Evolutionary conservation across 1,139 yeast genomes (phyloP).

Genomic region (Hanseniaspora sp.): DNA sequence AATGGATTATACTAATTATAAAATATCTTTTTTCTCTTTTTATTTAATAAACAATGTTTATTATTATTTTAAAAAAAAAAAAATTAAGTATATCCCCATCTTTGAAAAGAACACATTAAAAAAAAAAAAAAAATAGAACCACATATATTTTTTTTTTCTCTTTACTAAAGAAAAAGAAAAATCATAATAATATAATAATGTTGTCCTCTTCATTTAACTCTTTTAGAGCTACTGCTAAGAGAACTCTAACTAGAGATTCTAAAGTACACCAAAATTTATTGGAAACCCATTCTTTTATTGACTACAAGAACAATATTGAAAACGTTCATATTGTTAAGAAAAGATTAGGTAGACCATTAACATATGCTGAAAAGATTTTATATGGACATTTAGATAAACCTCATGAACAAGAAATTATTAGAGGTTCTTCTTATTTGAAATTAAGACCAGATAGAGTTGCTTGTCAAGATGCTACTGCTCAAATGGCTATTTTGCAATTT

Average conservation of each 20-base stretch:
- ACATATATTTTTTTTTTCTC: not conserved
- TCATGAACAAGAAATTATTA: slow-evolving; percentile 84
- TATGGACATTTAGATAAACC: slow-evolving; percentile 97
- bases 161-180: too few species aligned
- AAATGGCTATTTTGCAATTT: slow-evolving; percentile 97
- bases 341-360: slow-evolving; percentile 85
- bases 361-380: slow-evolving; percentile 92
- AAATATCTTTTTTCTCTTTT: too few species aligned
- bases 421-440: slow-evolving; percentile 93
- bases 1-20: too few species aligned
- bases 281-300: slow-evolving; percentile 73
- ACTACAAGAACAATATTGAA: slow-evolving; percentile 69
- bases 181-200: slow-evolving; percentile 21
- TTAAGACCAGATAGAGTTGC: slow-evolving; percentile 99
- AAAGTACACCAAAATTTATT: slow-evolving; percentile 85
- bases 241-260: slow-evolving; percentile 69
- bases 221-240: slow-evolving; percentile 43
- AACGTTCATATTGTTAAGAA: slow-evolving; percentile 76
- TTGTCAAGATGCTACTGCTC: slow-evolving; percentile 99
- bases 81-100: not conserved
- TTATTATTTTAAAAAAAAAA: too few species aligned
- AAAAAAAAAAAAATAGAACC: not conserved
- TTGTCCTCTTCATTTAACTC: slow-evolving; percentile 28
- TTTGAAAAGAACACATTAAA: slow-evolving; percentile 5
- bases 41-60: too few species aligned